Percentiles rank a stretch among this genome's conserved stretches.
Conservation (phyloP, 176 grass and related monocot genomes). For the Oryza punctata region DNA sequence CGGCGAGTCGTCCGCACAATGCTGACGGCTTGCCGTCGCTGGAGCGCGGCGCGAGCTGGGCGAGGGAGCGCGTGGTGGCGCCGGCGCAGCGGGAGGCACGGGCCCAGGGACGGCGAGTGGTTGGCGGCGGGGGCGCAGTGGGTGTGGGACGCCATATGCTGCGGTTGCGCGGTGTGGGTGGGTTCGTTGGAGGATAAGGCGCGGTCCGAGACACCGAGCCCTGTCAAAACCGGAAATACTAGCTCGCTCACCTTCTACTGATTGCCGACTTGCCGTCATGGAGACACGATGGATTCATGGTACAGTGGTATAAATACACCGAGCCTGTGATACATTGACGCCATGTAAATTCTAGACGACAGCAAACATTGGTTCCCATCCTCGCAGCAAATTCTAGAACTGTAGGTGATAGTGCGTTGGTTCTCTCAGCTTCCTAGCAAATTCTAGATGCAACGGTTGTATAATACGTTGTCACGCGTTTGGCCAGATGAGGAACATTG, state of each 20-base stretch:
- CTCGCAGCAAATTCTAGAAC: not conserved
- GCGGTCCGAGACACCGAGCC: not conserved
- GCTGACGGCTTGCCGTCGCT: not conserved
- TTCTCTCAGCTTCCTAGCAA: not conserved
- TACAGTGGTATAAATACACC: no score
- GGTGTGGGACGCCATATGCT: conserved; percentile 21
- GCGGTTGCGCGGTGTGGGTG: not conserved
- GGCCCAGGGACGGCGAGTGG: not conserved
- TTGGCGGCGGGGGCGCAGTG: not conserved
- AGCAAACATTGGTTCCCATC: not conserved
- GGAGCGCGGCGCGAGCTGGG: not conserved
- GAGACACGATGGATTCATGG: no score
- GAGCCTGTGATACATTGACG: not conserved
- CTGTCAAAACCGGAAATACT: not conserved
- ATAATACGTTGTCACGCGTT: not conserved
- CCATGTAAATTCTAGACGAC: no score
- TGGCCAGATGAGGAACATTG: not conserved
- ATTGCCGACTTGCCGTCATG: not conserved
- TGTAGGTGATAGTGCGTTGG: no score
- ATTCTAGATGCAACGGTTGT: not conserved
- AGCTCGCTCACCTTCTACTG: not conserved
- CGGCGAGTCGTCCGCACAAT: not conserved
- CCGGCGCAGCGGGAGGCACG: not conserved
- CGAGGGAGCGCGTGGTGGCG: not conserved
- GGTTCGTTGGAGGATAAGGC: conserved; percentile 33